Evolutionary conservation across 176 grass and related monocot species (phyloP), one percentile per base, ranked within the genome.

Genomic region (Oryza meyeriana): DNA sequence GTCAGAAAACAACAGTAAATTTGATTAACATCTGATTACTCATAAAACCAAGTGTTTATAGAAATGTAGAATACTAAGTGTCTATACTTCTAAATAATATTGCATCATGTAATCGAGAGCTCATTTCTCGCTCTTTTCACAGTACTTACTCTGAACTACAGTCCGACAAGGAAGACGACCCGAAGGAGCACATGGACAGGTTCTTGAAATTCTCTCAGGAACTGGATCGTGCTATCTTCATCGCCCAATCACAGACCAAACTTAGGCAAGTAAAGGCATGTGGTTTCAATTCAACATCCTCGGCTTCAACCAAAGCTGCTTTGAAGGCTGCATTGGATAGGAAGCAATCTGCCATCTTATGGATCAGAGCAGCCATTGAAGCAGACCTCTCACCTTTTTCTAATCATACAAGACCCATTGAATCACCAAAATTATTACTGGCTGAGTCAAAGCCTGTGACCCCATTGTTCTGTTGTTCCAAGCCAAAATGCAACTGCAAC

Each of bases 351-450:
- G 90, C 90, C 55, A 79, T 90, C 48, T 82, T 79, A 71, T 98
- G 92, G 95, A 87, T 98, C 84, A 91, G 92, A 83, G 76, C 84
- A 36, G 92, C 95, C 38, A 64, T 98, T 1, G 86, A 93, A 71
- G 88, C 92, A 0, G 88, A 95, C 52, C 88, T 97, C 32, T 86
- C 86, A 13, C 83, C 66, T 71, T 84, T 82, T 31, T 86, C 90
- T 0, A 85, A 26, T 29, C 79, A 98, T 36, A 7, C 81, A 52
- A 88, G 71, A 82, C 42, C 18, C 39, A 22, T 57, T 78, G 79
- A 81, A 78, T 65, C 75, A 2, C 10, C 59, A 32, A 81, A 82
- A 48, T 25, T 39, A 10, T 55, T 84, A 12, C 39, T 66, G 33
- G 27, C 52, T 9, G 69, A 88, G 34, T 55, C 69, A 28, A 89